phyloP scores from a whole-genome alignment of 306 rosid species.

The Quercus alba region DNA sequence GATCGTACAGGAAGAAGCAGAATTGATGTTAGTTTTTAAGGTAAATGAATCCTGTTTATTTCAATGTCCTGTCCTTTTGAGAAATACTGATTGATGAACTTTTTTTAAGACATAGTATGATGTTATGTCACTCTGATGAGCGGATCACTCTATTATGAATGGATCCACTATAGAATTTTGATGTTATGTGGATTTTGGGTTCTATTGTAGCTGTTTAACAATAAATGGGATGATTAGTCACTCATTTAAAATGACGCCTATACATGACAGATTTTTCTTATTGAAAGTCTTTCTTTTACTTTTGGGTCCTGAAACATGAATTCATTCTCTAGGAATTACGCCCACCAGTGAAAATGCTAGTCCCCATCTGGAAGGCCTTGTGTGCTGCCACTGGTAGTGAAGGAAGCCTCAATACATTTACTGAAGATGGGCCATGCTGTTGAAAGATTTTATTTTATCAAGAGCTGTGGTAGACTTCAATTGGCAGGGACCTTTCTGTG shows the following conservation, averaged over 20 bases:
- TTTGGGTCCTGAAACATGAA: slow-evolving; percentile 16
- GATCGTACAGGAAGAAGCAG: slow-evolving; percentile 58
- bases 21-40: slow-evolving; percentile 68
- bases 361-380: slow-evolving; percentile 88
- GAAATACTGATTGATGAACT: too few relatives aligned
- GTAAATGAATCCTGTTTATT: slow-evolving; percentile 26
- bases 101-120: neutral
- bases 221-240: neutral
- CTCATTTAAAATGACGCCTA: neutral
- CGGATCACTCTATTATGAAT: too few relatives aligned
- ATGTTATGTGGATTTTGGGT: neutral
- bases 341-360: slow-evolving; percentile 80
- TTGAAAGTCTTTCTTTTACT: neutral
- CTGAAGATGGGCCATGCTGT: slow-evolving; percentile 24
- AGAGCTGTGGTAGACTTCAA: neutral
- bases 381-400: slow-evolving; percentile 55
- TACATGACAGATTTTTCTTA: neutral
- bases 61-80: neutral
- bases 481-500: neutral
- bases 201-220: slow-evolving; percentile 6
- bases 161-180: too few relatives aligned
- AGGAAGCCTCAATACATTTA: slow-evolving; percentile 22
- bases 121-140: neutral
- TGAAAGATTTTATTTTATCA: neutral
- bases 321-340: slow-evolving; percentile 46